Percentiles rank a stretch among this genome's conserved stretches.
Evolutionary conservation across 495 filamentous ascomycete species (phyloP).

Genomic region (Aspergillus wentii): DNA sequence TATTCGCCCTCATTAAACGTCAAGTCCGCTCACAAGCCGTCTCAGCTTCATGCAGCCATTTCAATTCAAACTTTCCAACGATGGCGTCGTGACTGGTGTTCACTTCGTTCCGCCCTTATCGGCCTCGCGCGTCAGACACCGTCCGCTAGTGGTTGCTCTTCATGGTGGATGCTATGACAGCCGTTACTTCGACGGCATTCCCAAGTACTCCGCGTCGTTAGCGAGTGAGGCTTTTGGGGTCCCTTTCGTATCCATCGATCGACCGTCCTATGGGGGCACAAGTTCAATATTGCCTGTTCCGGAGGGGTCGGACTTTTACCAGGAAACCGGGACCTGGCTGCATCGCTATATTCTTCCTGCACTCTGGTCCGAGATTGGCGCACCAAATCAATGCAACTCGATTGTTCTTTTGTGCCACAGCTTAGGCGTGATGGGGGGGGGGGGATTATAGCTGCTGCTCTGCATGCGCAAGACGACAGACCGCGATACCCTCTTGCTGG

Average conservation of each 20-base stretch:
- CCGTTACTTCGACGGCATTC: slow-evolving; percentile 27
- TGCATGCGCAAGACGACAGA: slow-evolving; percentile 8
- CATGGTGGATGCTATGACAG: slow-evolving; percentile 27
- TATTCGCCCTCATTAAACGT: too few relatives aligned
- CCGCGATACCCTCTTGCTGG: slow-evolving; percentile 21
- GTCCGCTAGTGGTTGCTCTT: slow-evolving; percentile 22
- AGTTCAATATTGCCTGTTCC: slow-evolving; percentile 15
- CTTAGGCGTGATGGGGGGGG: slow-evolving; percentile 16
- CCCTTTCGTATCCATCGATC: slow-evolving; percentile 27
- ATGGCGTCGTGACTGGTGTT: not conserved
- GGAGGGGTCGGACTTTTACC: slow-evolving; percentile 9
- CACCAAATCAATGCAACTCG: slow-evolving; percentile 13
- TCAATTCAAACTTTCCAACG: not conserved
- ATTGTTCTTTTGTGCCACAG: slow-evolving; percentile 28
- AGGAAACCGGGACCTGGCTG: slow-evolving; percentile 18
- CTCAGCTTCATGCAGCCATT: not conserved
- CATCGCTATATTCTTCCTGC: slow-evolving; percentile 24
- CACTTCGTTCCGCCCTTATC: not conserved
- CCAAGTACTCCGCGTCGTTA: slow-evolving; percentile 11
- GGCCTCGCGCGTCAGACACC: not conserved
- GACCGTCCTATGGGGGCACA: slow-evolving; percentile 25
- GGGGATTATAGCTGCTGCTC: slow-evolving; percentile 19
- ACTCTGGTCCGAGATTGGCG: slow-evolving; percentile 24
- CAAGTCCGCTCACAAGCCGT: too few relatives aligned
- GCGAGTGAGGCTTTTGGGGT: slow-evolving; percentile 18